Evolutionary conservation across 116 monocot genomes (phyloP).

Genomic region (Trichopus zeylanicus): DNA sequence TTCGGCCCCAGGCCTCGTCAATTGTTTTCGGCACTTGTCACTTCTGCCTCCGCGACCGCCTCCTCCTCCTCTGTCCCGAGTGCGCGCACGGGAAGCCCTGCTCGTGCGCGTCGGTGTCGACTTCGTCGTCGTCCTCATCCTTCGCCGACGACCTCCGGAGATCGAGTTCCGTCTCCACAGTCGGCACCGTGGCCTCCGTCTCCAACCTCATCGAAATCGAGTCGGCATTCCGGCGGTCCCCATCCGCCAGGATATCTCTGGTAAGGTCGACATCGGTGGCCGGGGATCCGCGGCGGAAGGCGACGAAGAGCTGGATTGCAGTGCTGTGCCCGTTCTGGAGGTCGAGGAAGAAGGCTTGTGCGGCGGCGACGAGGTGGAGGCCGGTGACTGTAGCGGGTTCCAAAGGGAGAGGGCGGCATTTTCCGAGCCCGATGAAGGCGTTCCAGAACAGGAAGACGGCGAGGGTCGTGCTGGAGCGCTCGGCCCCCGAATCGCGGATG

Average conservation of each 20-base stretch:
- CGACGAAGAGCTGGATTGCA: background rate
- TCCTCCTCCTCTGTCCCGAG: slow-evolving; percentile 38
- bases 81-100: slow-evolving; percentile 33
- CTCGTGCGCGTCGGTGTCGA: slow-evolving; percentile 17
- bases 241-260: slow-evolving; percentile 19
- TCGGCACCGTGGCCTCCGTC: slow-evolving; percentile 24
- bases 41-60: slow-evolving; percentile 37
- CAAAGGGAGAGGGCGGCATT: slow-evolving; percentile 22
- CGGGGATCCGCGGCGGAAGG: background rate
- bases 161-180: slow-evolving; percentile 11
- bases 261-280: slow-evolving; percentile 8
- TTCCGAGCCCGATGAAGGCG: slow-evolving; percentile 40
- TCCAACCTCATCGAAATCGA: slow-evolving; percentile 35
- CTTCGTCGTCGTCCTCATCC: slow-evolving; percentile 25
- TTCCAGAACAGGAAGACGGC: slow-evolving; percentile 26
- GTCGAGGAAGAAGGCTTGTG: too few relatives aligned
- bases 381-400: too few relatives aligned
- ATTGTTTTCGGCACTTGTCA: slow-evolving; percentile 29
- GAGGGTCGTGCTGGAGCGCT: slow-evolving; percentile 17
- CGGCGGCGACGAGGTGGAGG: too few relatives aligned
- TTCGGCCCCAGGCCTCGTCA: slow-evolving; percentile 18
- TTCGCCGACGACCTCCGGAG: slow-evolving; percentile 15
- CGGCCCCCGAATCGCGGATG: slow-evolving; percentile 2
- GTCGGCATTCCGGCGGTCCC: slow-evolving; percentile 29
- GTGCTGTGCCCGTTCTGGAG: slow-evolving; percentile 17